Conservation (phyloP, 2,329 filamentous ascomycete genomes). For the Setomelanomma holmii region DNA sequence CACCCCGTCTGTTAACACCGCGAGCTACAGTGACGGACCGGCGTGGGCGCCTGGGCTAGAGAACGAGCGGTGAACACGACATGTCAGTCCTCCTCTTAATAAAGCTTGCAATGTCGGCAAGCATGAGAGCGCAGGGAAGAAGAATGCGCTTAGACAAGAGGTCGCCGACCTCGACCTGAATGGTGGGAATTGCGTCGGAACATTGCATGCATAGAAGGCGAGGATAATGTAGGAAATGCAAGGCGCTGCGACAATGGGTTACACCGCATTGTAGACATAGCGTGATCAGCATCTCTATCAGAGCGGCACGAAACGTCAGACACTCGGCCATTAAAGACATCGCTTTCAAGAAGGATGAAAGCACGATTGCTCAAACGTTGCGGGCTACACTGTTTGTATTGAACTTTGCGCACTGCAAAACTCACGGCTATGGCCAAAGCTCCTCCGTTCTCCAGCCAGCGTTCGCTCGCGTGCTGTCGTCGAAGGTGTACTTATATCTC, state of each 20-base stretch:
- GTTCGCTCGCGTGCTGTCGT: slow-evolving; percentile 48
- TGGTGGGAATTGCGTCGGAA: slow-evolving; percentile 18
- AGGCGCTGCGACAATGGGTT: slow-evolving; percentile 7
- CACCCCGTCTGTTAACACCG: not conserved
- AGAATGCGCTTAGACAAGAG: not conserved
- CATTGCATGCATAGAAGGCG: slow-evolving; percentile 5
- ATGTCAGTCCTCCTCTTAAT: not conserved
- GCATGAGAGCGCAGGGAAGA: not conserved
- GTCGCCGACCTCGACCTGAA: slow-evolving; percentile 43
- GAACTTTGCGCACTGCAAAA: no score
- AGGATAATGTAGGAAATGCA: slow-evolving; percentile 1
- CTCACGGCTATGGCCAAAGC: slow-evolving; percentile 51
- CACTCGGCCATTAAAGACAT: no score
- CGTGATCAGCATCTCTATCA: not conserved
- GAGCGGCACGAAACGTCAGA: not conserved
- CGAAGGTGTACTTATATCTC: slow-evolving; percentile 72
- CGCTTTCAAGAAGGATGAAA: no score
- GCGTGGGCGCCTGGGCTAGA: slow-evolving; percentile 1
- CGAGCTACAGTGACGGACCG: not conserved
- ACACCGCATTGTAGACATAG: slow-evolving; percentile 5
- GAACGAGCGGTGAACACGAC: slow-evolving; percentile 7
- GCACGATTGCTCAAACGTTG: no score
- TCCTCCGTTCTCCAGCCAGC: slow-evolving; percentile 64
- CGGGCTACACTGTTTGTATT: no score
- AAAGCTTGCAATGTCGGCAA: not conserved